Conservation (phyloP, 768 basidiomycete genomes). For the Trametes meyenii region DNA sequence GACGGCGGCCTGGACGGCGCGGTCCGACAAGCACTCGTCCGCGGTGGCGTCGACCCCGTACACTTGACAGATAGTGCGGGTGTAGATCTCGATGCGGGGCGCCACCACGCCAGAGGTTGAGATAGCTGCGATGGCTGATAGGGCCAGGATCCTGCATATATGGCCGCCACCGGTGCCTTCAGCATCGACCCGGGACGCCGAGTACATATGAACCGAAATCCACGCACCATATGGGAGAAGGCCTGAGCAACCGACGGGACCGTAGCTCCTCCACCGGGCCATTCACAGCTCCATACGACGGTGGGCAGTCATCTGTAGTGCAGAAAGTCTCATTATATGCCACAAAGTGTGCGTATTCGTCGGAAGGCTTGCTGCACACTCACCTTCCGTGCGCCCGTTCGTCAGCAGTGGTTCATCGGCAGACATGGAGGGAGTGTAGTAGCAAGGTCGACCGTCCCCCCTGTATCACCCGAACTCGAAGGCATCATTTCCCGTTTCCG, state of each 20-base stretch:
- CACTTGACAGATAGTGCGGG: slow-evolving; percentile 66
- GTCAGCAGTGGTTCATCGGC: neutral
- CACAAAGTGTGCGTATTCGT: neutral
- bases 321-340: neutral
- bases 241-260: slow-evolving; percentile 4
- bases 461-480: neutral
- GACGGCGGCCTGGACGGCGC: slow-evolving; percentile 69
- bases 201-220: neutral
- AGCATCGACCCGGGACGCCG: neutral
- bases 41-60: slow-evolving; percentile 40
- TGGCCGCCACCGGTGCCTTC: neutral
- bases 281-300: slow-evolving; percentile 4
- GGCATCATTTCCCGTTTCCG: neutral
- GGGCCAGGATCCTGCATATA: slow-evolving; percentile 54
- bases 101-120: slow-evolving; percentile 62
- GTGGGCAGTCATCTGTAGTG: neutral
- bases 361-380: neutral
- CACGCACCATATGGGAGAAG: slow-evolving; percentile 17
- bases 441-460: neutral
- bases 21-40: slow-evolving; percentile 60
- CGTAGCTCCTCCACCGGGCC: neutral
- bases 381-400: neutral
- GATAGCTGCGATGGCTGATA: slow-evolving; percentile 56
- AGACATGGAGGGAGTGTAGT: slow-evolving; percentile 5
- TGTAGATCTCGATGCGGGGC: slow-evolving; percentile 74